These are phyloP conservation scores for Tetraselmis striata DNA, from an alignment of 139 green algal genomes.

Conservation along the genomic window DNA sequence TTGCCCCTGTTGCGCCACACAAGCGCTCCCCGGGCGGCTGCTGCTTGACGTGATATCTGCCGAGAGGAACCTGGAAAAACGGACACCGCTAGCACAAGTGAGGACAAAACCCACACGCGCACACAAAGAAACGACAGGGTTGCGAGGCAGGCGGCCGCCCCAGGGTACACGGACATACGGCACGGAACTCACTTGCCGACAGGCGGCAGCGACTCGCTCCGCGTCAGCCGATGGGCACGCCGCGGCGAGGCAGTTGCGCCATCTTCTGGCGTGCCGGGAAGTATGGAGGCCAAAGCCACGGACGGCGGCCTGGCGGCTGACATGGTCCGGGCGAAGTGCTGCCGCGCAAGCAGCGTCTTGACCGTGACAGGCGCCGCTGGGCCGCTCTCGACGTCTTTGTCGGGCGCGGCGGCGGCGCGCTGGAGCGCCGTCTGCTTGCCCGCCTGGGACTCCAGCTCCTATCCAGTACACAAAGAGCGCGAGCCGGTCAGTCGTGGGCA, in stretches of 20 bases:
- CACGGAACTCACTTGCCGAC: not conserved
- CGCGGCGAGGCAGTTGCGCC: not conserved
- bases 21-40: not conserved
- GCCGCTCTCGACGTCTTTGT: too few species aligned
- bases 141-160: not conserved
- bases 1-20: too few species aligned
- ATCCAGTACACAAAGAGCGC: not conserved
- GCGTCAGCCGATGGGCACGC: not conserved
- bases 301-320: too few species aligned
- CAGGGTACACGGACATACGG: not conserved
- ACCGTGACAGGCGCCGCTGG: not conserved
- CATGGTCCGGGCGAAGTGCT: not conserved
- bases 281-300: not conserved
- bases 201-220: not conserved
- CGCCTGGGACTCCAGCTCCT: not conserved
- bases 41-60: not conserved
- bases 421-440: not conserved
- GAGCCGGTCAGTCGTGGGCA: too few species aligned
- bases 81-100: not conserved
- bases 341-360: not conserved
- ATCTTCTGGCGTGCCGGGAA: not conserved
- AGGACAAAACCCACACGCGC: too few species aligned
- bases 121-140: too few species aligned
- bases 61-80: not conserved
- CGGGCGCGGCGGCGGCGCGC: too few species aligned